A percentile compares a stretch with the other conserved stretches of the same genome.
These are phyloP conservation scores for Psilocybe azurescens DNA, from an alignment of 768 basidiomycete species.

Conservation along the genomic window DNA sequence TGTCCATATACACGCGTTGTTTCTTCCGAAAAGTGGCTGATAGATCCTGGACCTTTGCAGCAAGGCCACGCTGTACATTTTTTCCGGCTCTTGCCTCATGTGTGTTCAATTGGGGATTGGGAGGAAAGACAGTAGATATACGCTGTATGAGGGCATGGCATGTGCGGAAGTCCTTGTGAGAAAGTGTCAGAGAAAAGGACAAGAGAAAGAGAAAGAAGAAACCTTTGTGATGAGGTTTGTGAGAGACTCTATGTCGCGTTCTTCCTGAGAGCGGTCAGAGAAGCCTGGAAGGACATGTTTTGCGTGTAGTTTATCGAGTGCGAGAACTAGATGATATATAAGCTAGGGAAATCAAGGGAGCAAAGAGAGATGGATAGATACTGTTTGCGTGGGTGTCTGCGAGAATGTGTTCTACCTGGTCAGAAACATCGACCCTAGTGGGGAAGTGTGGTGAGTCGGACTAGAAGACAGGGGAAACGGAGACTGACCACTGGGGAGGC, in stretches of 20 bases:
- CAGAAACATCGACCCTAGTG: conserved; percentile 88
- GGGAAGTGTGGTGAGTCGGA: conserved; percentile 16
- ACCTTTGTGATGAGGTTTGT: conserved; percentile 92
- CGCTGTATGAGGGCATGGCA: conserved; percentile 74
- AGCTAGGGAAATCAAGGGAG: conserved; percentile 20
- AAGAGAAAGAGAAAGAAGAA: conserved; percentile 42
- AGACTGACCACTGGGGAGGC: conserved; percentile 84
- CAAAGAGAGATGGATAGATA: conserved; percentile 42
- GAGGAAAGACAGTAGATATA: conserved; percentile 73
- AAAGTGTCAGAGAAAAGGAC: conserved; percentile 7
- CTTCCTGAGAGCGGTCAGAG: conserved; percentile 92
- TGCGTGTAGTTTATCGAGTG: conserved; percentile 94
- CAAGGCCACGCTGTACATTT: conserved; percentile 95
- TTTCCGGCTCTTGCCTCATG: conserved; percentile 72
- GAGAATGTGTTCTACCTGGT: conserved; percentile 86
- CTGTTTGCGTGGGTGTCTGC: conserved; percentile 76
- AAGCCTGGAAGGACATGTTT: conserved; percentile 97
- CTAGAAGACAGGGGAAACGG: too few relatives aligned
- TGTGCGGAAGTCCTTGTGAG: conserved; percentile 66
- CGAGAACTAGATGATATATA: conserved; percentile 59
- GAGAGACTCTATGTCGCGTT: conserved; percentile 88
- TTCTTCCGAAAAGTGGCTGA: conserved; percentile 95
- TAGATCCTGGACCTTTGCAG: conserved; percentile 94
- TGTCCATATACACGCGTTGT: conserved; percentile 98
- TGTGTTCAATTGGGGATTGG: conserved; percentile 40